These are phyloP conservation scores for Sporobolus alterniflorus DNA, from an alignment of 202 grass and related monocot species.

Conservation along the genomic window DNA sequence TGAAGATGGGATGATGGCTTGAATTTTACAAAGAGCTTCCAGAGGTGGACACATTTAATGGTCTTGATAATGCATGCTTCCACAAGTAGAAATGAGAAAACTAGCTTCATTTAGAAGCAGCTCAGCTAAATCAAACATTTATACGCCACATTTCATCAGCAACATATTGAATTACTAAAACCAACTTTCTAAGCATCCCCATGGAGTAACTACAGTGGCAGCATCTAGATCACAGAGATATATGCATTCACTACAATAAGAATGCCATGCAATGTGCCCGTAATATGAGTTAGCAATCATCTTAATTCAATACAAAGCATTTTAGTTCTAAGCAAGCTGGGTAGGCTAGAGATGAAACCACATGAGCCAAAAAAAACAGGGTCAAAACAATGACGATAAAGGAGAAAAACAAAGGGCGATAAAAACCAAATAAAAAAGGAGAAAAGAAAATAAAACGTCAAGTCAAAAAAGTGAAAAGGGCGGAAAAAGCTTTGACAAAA, in stretches of 20 bases:
- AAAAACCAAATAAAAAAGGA: too few species aligned
- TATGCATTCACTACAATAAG: not conserved
- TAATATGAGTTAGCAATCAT: not conserved
- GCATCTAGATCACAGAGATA: slow-evolving; percentile 5
- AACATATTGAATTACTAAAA: not conserved
- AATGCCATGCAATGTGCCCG: not conserved
- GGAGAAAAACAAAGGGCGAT: too few species aligned
- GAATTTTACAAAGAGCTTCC: not conserved
- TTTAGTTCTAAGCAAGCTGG: too few species aligned
- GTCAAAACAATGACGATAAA: too few species aligned
- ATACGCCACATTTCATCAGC: not conserved
- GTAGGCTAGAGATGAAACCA: too few species aligned
- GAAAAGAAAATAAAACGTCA: too few species aligned
- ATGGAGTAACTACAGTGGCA: not conserved
- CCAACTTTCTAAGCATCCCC: not conserved
- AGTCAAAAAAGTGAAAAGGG: too few species aligned
- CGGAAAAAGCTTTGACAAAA: too few species aligned
- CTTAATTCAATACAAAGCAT: not conserved
- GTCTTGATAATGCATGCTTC: not conserved
- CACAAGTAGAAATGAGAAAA: not conserved
- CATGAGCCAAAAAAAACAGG: too few species aligned
- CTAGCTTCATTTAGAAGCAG: not conserved
- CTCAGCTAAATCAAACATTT: not conserved
- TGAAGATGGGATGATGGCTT: not conserved
- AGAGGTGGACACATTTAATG: not conserved